A percentile compares a stretch with the other conserved stretches of the same genome.
These are phyloP conservation scores for Ustilago xerochloae DNA, from an alignment of 1,284 basidiomycete species.

Conservation along the genomic window DNA sequence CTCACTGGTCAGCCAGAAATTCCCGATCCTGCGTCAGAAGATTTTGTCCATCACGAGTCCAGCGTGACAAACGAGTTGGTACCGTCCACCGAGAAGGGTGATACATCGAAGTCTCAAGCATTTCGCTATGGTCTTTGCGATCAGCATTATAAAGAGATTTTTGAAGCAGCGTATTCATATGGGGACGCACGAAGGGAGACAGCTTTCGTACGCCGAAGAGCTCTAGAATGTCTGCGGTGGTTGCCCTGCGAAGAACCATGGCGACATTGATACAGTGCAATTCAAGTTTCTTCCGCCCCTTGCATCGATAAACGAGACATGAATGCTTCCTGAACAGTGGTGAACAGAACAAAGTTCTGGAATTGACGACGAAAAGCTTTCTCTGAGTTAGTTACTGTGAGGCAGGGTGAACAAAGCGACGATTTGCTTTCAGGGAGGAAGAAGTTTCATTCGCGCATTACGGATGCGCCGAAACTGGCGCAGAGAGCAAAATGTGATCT, in stretches of 20 bases:
- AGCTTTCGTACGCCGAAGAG: not conserved
- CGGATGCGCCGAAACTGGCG: too few species aligned
- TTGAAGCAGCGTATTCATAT: not conserved
- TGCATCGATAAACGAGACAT: too few species aligned
- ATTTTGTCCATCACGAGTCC: not conserved
- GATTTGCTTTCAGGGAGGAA: too few species aligned
- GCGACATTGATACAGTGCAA: not conserved
- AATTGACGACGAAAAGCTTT: too few species aligned
- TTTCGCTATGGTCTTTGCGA: not conserved
- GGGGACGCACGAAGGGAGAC: not conserved
- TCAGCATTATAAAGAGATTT: not conserved
- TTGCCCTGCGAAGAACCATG: not conserved
- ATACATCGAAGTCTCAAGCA: not conserved
- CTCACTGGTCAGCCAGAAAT: not conserved
- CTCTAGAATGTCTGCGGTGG: conserved; percentile 9
- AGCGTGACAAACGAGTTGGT: too few species aligned
- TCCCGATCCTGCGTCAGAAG: not conserved
- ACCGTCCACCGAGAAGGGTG: too few species aligned
- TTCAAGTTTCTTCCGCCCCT: too few species aligned
- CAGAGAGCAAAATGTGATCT: not conserved
- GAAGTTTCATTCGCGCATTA: too few species aligned
- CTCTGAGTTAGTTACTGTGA: too few species aligned
- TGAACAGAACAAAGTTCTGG: too few species aligned
- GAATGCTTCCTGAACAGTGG: too few species aligned
- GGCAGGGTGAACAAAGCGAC: too few species aligned